phyloP scores from a whole-genome alignment of 2,329 filamentous ascomycete genomes.

The Colletotrichum filicis region DNA sequence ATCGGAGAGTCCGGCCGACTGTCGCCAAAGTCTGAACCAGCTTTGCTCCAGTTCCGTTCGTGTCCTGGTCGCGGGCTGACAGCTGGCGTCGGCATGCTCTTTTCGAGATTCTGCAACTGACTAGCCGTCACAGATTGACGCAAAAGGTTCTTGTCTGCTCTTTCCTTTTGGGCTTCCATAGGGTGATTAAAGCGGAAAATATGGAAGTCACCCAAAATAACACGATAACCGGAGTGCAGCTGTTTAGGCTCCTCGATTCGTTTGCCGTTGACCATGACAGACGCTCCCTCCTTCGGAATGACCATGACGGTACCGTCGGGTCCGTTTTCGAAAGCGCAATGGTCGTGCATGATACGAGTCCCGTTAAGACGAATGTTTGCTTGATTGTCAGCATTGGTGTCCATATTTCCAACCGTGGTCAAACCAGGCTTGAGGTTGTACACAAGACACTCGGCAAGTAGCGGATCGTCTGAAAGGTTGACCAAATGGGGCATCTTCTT shows the following conservation, averaged over 20 bases:
- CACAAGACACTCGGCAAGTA: constrained; percentile 94
- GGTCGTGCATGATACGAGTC: constrained; percentile 89
- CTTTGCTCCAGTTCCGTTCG: constrained; percentile 82
- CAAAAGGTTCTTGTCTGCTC: constrained; percentile 87
- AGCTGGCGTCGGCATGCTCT: constrained; percentile 68
- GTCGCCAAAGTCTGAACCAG: constrained; percentile 81
- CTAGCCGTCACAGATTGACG: constrained; percentile 81
- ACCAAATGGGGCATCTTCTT: constrained; percentile 99
- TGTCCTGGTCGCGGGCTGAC: constrained; percentile 73
- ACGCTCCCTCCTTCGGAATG: constrained; percentile 88
- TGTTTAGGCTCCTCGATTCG: constrained; percentile 87
- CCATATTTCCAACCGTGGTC: constrained; percentile 94
- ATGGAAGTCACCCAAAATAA: constrained; percentile 97
- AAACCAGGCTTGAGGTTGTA: constrained; percentile 98
- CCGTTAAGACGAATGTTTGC: constrained; percentile 95
- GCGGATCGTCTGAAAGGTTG: constrained; percentile 93
- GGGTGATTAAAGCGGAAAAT: constrained; percentile 99
- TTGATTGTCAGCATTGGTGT: constrained; percentile 78
- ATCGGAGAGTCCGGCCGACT: constrained; percentile 85
- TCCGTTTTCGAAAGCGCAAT: constrained; percentile 91
- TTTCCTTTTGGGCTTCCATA: constrained; percentile 91
- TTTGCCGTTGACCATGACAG: constrained; percentile 97
- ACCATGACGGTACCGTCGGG: constrained; percentile 92
- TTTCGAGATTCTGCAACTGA: constrained; percentile 69
- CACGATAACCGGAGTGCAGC: constrained; percentile 90